These are phyloP conservation scores for Salvia miltiorrhiza DNA, from an alignment of 257 asterid species.

Conservation along the genomic window DNA sequence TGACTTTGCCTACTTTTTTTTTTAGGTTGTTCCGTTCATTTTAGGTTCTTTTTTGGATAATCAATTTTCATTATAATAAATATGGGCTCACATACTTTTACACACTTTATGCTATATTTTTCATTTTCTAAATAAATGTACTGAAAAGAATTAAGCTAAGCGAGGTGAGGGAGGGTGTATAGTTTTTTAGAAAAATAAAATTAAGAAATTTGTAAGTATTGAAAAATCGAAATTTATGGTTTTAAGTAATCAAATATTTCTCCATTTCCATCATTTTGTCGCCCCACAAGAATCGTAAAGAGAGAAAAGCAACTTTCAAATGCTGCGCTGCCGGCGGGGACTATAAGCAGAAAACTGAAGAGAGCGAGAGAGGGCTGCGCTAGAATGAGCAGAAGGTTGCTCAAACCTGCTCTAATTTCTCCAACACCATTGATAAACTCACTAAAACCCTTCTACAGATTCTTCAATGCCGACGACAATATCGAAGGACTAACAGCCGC, in stretches of 20 bases:
- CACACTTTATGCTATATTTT: no score
- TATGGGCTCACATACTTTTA: no score
- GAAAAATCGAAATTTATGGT: background rate
- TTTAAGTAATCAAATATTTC: background rate
- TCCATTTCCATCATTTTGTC: background rate
- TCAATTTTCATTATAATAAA: no score
- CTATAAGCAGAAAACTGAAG: background rate
- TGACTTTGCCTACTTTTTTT: no score
- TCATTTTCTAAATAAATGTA: no score
- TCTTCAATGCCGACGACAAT: slow-evolving; percentile 32
- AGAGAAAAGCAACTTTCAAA: background rate
- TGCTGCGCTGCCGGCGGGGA: background rate
- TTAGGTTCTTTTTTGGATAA: no score
- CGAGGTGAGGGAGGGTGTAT: no score
- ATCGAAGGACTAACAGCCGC: slow-evolving; percentile 29
- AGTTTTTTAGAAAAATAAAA: no score
- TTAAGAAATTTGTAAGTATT: background rate
- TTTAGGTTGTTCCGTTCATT: no score
- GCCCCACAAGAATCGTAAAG: background rate
- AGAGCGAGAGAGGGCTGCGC: background rate
- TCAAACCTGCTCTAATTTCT: slow-evolving; percentile 29
- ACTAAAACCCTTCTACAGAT: slow-evolving; percentile 37
- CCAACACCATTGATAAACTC: slow-evolving; percentile 23
- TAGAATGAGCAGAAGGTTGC: slow-evolving; percentile 46
- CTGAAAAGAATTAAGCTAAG: no score